Conservation (phyloP, 1,284 basidiomycete species). For the Ustilago vetiveriae region DNA sequence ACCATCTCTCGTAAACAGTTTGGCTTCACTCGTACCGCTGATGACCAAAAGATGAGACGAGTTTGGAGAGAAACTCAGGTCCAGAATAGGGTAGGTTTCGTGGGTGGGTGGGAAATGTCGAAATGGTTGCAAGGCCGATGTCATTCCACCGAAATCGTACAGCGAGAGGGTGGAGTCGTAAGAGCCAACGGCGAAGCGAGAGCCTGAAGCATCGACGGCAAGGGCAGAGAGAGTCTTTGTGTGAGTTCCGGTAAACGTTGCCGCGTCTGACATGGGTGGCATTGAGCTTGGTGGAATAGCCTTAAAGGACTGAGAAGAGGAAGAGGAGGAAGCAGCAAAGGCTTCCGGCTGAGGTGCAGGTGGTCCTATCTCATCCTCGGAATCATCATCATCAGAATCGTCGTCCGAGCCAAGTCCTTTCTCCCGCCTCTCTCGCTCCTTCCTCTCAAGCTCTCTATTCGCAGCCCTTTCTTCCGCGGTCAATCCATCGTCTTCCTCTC, state of each 20-base stretch:
- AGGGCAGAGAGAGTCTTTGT: slow-evolving; percentile 90
- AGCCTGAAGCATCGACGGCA: slow-evolving; percentile 89
- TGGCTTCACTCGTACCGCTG: slow-evolving; percentile 87
- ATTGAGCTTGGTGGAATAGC: neutral
- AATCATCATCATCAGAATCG: slow-evolving; percentile 22
- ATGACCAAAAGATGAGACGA: slow-evolving; percentile 68
- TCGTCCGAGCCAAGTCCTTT: slow-evolving; percentile 4
- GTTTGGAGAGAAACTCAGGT: slow-evolving; percentile 48
- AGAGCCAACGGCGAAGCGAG: slow-evolving; percentile 86
- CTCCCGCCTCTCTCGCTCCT: slow-evolving; percentile 17
- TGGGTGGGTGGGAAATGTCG: slow-evolving; percentile 88
- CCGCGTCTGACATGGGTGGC: slow-evolving; percentile 16
- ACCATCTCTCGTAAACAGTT: slow-evolving; percentile 76
- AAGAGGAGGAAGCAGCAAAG: neutral
- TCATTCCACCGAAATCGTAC: slow-evolving; percentile 99
- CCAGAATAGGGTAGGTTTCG: slow-evolving; percentile 75
- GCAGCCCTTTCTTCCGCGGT: slow-evolving; percentile 53
- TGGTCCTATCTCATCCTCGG: slow-evolving; percentile 33
- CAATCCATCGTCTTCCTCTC: slow-evolving; percentile 53
- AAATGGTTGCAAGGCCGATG: slow-evolving; percentile 83
- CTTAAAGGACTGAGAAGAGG: no score
- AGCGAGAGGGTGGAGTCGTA: slow-evolving; percentile 97
- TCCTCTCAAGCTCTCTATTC: slow-evolving; percentile 19
- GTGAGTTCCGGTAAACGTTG: slow-evolving; percentile 83
- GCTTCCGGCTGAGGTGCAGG: neutral